Conservation (phyloP, 2,329 filamentous ascomycete genomes). For the Pseudogymnoascus sp. region DNA sequence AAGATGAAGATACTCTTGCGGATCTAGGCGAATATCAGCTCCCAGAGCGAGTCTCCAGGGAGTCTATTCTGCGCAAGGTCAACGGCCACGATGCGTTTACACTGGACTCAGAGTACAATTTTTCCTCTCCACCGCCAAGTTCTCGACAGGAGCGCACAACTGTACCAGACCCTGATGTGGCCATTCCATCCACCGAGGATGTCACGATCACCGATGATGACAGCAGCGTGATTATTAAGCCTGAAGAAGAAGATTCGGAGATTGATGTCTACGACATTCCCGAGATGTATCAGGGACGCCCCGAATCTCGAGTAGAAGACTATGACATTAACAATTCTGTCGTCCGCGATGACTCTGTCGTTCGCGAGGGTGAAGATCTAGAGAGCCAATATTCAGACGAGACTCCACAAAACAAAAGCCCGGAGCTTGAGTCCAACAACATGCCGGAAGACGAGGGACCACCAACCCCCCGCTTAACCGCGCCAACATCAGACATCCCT, state of each 20-base stretch:
- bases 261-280: constrained; percentile 62
- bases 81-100: constrained; percentile 56
- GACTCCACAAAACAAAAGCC: constrained; percentile 20
- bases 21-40: constrained; percentile 59
- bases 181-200: constrained; percentile 80
- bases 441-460: constrained; percentile 42
- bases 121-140: constrained; percentile 53
- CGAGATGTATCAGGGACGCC: constrained; percentile 53
- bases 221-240: constrained; percentile 61
- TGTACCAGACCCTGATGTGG: constrained; percentile 68
- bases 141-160: neutral
- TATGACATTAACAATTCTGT: constrained; percentile 47
- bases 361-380: constrained; percentile 15
- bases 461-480: constrained; percentile 44
- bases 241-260: constrained; percentile 52
- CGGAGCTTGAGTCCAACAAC: constrained; percentile 21
- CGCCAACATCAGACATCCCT: constrained; percentile 28
- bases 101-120: constrained; percentile 55
- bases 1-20: constrained; percentile 54
- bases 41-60: constrained; percentile 77
- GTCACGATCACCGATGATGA: constrained; percentile 48
- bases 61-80: constrained; percentile 86
- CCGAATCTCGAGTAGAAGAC: constrained; percentile 43
- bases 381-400: constrained; percentile 50
- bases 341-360: constrained; percentile 29